These are phyloP conservation scores for Fraxinus sp. DNA, from an alignment of 305 asterid genomes.

Conservation along the genomic window DNA sequence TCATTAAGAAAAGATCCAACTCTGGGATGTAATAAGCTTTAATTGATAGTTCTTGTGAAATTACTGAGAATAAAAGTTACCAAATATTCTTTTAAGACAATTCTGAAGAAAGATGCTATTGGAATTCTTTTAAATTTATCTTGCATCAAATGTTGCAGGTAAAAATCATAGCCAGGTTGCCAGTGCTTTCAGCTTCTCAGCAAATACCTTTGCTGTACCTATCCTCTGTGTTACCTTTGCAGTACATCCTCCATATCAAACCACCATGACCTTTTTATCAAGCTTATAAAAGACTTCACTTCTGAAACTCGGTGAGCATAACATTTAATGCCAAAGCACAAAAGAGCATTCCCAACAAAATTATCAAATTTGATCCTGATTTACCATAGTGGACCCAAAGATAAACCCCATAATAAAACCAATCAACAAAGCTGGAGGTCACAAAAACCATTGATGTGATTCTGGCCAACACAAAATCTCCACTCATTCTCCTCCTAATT, in stretches of 20 bases:
- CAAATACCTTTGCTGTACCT: background rate
- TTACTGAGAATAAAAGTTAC: background rate
- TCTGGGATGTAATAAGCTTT: background rate
- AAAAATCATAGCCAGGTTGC: background rate
- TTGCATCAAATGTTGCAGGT: background rate
- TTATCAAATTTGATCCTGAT: background rate
- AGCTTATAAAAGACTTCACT: background rate
- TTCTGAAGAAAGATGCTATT: background rate
- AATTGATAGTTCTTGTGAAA: background rate
- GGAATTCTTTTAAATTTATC: background rate
- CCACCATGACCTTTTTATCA: background rate
- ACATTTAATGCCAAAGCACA: background rate
- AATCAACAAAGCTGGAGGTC: too few species aligned
- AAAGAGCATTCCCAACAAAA: background rate
- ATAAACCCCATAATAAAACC: too few species aligned
- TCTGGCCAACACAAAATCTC: too few species aligned
- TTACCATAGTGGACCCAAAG: too few species aligned
- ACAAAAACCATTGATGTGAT: too few species aligned
- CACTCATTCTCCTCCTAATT: too few species aligned
- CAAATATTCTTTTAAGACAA: background rate
- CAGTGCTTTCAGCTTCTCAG: background rate
- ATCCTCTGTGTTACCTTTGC: background rate
- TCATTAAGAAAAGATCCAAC: background rate
- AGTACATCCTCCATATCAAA: background rate
- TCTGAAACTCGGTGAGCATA: background rate